These are phyloP conservation scores for Nidularia sp. DNA, from an alignment of 768 basidiomycete genomes.

Conservation along the genomic window DNA sequence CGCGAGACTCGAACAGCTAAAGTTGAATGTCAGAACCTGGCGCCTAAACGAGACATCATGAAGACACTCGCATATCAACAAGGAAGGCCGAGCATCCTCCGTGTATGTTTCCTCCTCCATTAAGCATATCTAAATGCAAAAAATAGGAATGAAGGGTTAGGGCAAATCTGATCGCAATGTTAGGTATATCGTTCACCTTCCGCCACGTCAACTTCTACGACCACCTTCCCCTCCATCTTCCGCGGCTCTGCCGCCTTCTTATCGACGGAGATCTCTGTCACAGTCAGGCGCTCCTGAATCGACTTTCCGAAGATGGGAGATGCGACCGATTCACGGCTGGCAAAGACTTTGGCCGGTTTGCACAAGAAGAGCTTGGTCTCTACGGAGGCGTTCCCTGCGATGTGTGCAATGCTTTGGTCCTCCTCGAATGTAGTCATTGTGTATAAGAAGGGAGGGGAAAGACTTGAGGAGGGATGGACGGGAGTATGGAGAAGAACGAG, in stretches of 20 bases:
- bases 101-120: slow-evolving; percentile 41
- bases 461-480: neutral
- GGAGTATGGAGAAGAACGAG: neutral
- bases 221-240: slow-evolving; percentile 37
- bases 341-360: slow-evolving; percentile 10
- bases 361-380: slow-evolving; percentile 16
- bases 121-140: slow-evolving; percentile 46
- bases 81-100: slow-evolving; percentile 54
- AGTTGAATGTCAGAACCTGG: neutral
- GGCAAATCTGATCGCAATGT: no score
- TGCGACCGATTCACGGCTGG: slow-evolving; percentile 3
- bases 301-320: slow-evolving; percentile 15
- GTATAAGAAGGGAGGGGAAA: neutral
- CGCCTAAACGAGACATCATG: neutral
- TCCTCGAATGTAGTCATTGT: slow-evolving; percentile 3
- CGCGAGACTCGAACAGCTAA: slow-evolving; percentile 48
- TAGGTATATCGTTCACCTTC: slow-evolving; percentile 26
- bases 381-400: slow-evolving; percentile 17
- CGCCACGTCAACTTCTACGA: slow-evolving; percentile 33
- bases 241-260: slow-evolving; percentile 36
- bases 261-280: slow-evolving; percentile 33
- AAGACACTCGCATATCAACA: slow-evolving; percentile 41
- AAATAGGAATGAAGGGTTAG: no score
- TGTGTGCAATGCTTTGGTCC: neutral
- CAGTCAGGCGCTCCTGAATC: slow-evolving; percentile 18